Conservation (phyloP, 1,284 basidiomycete species). For the Neolentinus lepideus region DNA sequence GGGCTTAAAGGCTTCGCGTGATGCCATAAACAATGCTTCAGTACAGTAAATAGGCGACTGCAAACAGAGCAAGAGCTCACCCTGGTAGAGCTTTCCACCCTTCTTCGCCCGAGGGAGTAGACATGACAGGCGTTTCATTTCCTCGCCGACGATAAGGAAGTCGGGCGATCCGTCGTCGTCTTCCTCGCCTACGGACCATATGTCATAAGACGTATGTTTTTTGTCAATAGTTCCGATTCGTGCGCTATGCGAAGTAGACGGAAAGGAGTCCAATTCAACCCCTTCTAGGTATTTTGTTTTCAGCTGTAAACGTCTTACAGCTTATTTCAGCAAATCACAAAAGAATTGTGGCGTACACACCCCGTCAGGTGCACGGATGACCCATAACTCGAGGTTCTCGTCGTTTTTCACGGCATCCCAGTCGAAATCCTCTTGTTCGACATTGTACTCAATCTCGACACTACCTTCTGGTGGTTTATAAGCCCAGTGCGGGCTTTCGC, state of each 20-base stretch:
- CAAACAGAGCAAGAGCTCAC: constrained; percentile 30
- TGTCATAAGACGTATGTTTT: constrained; percentile 50
- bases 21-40: neutral
- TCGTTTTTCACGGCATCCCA: constrained; percentile 59
- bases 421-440: constrained; percentile 50
- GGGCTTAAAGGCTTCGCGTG: constrained; percentile 42
- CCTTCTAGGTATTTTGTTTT: constrained; percentile 55
- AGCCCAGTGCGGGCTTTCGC: constrained; percentile 41
- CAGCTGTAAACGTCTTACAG: constrained; percentile 32
- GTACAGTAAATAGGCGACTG: neutral
- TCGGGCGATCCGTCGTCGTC: constrained; percentile 30
- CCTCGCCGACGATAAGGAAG: constrained; percentile 45
- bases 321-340: neutral
- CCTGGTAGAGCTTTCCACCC: constrained; percentile 48
- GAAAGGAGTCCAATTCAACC: constrained; percentile 35
- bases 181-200: constrained; percentile 45
- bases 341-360: constrained; percentile 33
- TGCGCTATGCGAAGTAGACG: constrained; percentile 26
- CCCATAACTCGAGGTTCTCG: constrained; percentile 58
- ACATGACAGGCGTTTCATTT: constrained; percentile 50
- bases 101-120: constrained; percentile 57
- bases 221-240: constrained; percentile 40
- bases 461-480: constrained; percentile 47
- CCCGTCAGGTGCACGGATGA: constrained; percentile 58
- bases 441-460: constrained; percentile 33